phyloP scores from a whole-genome alignment of 768 basidiomycete genomes.

The Galerina sulciceps region DNA sequence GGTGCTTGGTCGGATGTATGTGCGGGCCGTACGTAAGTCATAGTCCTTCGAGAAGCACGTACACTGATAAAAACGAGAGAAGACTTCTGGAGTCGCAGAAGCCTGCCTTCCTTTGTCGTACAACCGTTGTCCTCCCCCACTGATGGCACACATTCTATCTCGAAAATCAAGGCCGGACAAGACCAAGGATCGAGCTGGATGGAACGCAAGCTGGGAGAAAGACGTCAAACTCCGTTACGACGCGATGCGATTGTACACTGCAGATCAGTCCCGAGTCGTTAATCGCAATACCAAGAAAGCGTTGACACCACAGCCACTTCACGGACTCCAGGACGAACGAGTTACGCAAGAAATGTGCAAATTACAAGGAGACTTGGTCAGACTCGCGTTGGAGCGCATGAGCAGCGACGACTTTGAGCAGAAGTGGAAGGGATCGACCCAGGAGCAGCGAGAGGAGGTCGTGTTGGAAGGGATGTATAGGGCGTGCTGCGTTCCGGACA shows the following conservation, averaged over 20 bases:
- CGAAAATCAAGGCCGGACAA: background rate
- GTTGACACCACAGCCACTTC: no score
- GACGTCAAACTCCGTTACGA: background rate
- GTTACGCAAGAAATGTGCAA: background rate
- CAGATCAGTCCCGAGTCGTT: no score
- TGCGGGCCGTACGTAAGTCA: no score
- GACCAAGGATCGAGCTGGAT: background rate
- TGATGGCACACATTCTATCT: no score
- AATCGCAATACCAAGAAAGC: no score
- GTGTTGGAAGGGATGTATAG: conserved; percentile 21
- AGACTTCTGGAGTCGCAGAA: no score
- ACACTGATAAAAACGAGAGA: no score
- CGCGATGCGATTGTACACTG: background rate
- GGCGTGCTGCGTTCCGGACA: conserved; percentile 13
- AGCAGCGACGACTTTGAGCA: background rate
- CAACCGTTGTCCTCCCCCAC: no score
- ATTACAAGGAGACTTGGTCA: background rate
- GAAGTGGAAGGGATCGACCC: background rate
- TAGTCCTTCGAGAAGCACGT: no score
- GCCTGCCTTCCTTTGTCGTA: no score
- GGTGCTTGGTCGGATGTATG: no score
- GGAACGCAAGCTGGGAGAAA: background rate
- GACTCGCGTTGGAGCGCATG: background rate
- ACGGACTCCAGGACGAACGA: no score
- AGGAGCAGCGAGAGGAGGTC: background rate